Conservation (phyloP, 164 flowering plant genomes). For the Sextonia rubra region DNA sequence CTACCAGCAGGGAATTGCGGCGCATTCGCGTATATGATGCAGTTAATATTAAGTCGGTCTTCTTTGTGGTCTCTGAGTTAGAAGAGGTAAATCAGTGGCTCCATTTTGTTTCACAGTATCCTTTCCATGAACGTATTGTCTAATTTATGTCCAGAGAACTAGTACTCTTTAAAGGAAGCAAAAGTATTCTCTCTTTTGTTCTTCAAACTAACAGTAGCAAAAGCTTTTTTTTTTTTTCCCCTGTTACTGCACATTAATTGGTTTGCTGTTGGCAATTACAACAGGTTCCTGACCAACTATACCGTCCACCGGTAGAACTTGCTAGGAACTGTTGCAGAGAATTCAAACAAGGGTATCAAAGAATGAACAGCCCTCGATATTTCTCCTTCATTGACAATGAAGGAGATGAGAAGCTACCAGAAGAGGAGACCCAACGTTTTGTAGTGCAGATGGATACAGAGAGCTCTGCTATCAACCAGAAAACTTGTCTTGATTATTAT, state of each 20-base stretch:
- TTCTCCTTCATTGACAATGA: conserved; percentile 43
- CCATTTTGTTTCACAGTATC: not conserved
- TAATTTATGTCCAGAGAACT: no score
- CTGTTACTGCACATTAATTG: not conserved
- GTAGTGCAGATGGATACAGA: conserved; percentile 82
- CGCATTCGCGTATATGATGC: conserved; percentile 68
- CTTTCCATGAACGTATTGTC: no score
- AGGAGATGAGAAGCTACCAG: conserved; percentile 26
- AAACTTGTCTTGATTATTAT: conserved; percentile 55
- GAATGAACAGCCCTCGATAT: conserved; percentile 43
- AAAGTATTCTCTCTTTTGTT: no score
- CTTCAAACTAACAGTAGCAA: no score
- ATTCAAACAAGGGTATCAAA: conserved; percentile 44
- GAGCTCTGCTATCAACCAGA: conserved; percentile 49
- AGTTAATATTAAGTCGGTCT: conserved; percentile 39
- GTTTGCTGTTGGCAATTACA: conserved; percentile 3
- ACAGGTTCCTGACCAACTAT: conserved; percentile 50
- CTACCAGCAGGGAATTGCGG: conserved; percentile 51
- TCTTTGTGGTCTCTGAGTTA: conserved; percentile 54
- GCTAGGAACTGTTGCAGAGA: conserved; percentile 49
- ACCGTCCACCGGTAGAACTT: conserved; percentile 51
- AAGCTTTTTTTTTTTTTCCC: not conserved
- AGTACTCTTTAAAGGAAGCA: no score
- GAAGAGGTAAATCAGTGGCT: conserved; percentile 37
- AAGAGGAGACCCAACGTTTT: conserved; percentile 32